Conservation (phyloP, 352 stramenopile genomes). For the Pythium diclinum region DNA sequence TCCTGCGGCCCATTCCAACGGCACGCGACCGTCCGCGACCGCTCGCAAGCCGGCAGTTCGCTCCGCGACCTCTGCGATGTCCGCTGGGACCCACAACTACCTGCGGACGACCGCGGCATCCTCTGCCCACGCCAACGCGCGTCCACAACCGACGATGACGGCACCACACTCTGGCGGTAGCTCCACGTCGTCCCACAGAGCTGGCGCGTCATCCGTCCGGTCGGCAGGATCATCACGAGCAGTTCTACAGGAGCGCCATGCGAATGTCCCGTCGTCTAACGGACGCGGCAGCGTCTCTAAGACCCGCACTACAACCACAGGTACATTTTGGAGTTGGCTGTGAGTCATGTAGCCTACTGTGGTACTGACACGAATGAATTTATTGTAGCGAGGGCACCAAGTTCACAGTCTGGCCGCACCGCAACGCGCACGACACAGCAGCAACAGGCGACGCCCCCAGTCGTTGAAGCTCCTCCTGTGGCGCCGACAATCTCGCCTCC, state of each 20-base stretch:
- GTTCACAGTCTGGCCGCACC: neutral
- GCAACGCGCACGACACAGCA: conserved; percentile 4
- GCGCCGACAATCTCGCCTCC: conserved; percentile 15
- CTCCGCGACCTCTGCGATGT: conserved; percentile 2
- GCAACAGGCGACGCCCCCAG: conserved; percentile 7
- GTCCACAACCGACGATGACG: neutral
- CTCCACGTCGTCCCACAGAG: conserved; percentile 1
- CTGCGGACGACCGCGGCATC: conserved; percentile 3
- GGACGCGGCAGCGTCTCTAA: conserved; percentile 8
- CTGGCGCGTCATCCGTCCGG: neutral
- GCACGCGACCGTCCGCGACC: neutral
- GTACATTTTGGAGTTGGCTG: neutral
- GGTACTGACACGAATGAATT: neutral
- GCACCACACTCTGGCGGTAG: neutral
- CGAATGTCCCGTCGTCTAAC: conserved; percentile 11
- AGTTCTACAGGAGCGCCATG: conserved; percentile 17
- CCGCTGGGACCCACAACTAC: neutral
- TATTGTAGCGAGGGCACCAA: neutral
- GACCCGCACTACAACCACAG: conserved; percentile 3
- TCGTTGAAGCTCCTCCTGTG: neutral
- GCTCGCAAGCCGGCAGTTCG: conserved; percentile 9
- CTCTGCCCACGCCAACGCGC: conserved; percentile 1
- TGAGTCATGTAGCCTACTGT: neutral
- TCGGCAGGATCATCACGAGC: neutral
- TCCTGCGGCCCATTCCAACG: conserved; percentile 7